Evolutionary conservation across 768 basidiomycete genomes (phyloP), one percentile per base, ranked within the genome.

Genomic region (Mycena haematopus): DNA sequence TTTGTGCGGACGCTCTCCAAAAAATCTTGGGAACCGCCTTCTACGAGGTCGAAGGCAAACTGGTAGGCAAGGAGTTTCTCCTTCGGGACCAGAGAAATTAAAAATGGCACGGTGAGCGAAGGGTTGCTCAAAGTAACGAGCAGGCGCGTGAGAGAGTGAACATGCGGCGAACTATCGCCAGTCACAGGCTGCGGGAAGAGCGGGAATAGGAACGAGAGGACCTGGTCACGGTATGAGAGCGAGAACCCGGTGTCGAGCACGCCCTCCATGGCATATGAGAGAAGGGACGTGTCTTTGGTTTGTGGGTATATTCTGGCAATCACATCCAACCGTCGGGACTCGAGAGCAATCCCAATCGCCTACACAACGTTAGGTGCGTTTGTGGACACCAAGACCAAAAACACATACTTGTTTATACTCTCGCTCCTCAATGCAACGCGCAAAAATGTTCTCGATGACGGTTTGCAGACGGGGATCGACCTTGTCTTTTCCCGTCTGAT

Each of bases 341-440:
- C 96, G 13, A 99, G 84, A 6, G 96, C 96, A 70, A 99, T 92
- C 24, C 97, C 96, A 66, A 98, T 90, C 10, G 95, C 96, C 93
- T 96, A 66, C 42, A 62, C 29, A 52, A 65, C 45, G 55, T 66
- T 13, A 54, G 58, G 45, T 65, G 25, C 15, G 54, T n/a, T n/a
- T 54, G 64, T 61, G 71, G 61, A 52, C 44, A 56, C 62, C 15
- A 35, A n/a, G 25, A 25, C 24, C 25, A 17, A 33, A 21, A 14
- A 51, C 56, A 45, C 79, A 60, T 42, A 92, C 95, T 80, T 98
- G 94, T 73, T 91, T 95, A 77, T 86, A 93, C 76, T 98, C 95
- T 56, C 91, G 90, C 63, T 96, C 94, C 10, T 87, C 82, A 52
- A 95, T 89, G 70, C 95, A 96, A 35, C 91, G 85, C 27, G 81